phyloP scores from a whole-genome alignment of 768 basidiomycete species.

The Rhodotorula graminis region DNA sequence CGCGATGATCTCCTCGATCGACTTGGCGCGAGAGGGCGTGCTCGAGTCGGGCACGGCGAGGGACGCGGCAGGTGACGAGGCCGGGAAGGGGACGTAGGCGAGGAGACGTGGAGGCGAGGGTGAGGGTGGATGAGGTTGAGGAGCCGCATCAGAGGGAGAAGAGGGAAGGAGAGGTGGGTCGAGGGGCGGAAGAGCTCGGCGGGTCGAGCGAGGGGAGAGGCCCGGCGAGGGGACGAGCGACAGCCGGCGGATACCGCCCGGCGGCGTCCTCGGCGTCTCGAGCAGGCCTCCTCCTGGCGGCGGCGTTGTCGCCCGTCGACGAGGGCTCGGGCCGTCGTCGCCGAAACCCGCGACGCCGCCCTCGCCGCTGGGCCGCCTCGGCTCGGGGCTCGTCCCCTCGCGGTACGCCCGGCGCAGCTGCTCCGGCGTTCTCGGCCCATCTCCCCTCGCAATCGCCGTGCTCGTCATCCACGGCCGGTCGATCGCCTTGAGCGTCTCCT shows the following conservation, averaged over 20 bases:
- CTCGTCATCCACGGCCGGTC: constrained; percentile 1
- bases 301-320: no score
- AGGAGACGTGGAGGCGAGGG: not conserved
- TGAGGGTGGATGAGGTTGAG: not conserved
- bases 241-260: no score
- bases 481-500: constrained; percentile 19
- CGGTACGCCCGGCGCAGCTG: constrained; percentile 6
- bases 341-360: not conserved
- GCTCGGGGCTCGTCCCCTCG: no score
- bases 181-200: no score
- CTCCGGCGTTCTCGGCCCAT: not conserved
- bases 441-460: not conserved
- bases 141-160: not conserved
- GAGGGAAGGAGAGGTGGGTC: not conserved
- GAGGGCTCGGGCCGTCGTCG: no score
- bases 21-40: constrained; percentile 15
- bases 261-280: no score
- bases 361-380: not conserved
- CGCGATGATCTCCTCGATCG: constrained; percentile 38
- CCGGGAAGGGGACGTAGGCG: constrained; percentile 6
- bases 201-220: no score
- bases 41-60: not conserved
- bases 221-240: no score
- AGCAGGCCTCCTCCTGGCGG: no score
- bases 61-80: not conserved